Evolutionary conservation across 345 rosid genomes (phyloP), one percentile per base, ranked within the genome.

Genomic region (Citrus hindsii): DNA sequence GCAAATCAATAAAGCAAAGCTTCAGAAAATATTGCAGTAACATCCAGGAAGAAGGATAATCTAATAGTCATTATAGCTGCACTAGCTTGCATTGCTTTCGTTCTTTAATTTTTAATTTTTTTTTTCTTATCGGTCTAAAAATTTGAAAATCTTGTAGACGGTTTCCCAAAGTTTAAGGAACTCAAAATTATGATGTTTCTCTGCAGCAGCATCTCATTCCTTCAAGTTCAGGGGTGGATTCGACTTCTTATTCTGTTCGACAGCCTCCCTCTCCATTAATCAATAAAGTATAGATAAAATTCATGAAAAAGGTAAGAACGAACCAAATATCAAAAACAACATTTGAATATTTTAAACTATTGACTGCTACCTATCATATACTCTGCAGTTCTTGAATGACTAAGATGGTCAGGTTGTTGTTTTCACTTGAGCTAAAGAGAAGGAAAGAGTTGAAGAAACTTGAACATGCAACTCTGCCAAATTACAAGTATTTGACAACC

Each of bases 1-100:
- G 83, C 85, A 22, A 67, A 80, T 74, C 67, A 81, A 77, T 66
- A 46, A 69, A 74, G 66, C 67, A 62, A 85, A 83, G 73, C 70
- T 62, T 78, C 62, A 76, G 84, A n/a, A 19, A 76, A 53, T 53
- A 19, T 18, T 32, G 71, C 77, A 63, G 13, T 73, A 67, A 79
- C 25, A 9, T 10, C 59, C 59, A 48, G 48, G 59, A 80, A 1
- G 69, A 61, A 79, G 24, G 42, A 42, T 2, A 60, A 27, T 56
- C 28, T 22, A 60, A 35, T 14, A 7, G 59, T 30, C 9, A 51
- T 18, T 8, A 53, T 32, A 9, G 63, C 74, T 51, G 27, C 74
- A 30, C 24, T 6, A 8, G 4, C 21, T 51, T 21, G n/a, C 25
- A 56, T 9, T 24, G 25, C 22, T 25, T 30, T 60, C 32, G 42